phyloP scores from a whole-genome alignment of 176 grass and related monocot species.

The Luzula sylvatica region DNA sequence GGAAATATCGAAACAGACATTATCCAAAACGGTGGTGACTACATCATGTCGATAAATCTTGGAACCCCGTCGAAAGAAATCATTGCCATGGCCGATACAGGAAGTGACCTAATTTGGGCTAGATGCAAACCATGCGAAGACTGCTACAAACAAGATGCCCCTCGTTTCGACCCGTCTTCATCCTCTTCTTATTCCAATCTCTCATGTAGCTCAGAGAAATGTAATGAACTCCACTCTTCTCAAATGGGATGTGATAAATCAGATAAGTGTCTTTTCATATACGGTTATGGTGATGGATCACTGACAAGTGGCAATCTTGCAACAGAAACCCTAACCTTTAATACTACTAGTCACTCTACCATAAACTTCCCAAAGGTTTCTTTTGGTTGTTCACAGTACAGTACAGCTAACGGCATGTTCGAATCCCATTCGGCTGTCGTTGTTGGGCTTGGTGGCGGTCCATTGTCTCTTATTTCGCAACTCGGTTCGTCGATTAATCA shows the following conservation, averaged over 20 bases:
- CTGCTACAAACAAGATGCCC: neutral
- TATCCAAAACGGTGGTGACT: conserved; percentile 25
- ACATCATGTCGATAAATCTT: conserved; percentile 29
- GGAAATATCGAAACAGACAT: conserved; percentile 21
- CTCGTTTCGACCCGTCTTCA: conserved; percentile 11
- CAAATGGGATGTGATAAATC: conserved; percentile 21
- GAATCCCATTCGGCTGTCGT: conserved; percentile 20
- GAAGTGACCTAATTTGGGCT: conserved; percentile 55
- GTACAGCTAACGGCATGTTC: conserved; percentile 16
- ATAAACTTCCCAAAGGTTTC: neutral
- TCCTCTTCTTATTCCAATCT: conserved; percentile 33
- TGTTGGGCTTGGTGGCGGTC: conserved; percentile 35
- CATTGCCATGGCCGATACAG: conserved; percentile 44
- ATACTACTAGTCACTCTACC: neutral
- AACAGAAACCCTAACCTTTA: conserved; percentile 53
- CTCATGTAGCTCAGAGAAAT: conserved; percentile 21
- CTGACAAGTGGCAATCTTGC: conserved; percentile 30
- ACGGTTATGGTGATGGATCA: conserved; percentile 42
- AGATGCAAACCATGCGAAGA: conserved; percentile 7
- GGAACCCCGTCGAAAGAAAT: conserved; percentile 31
- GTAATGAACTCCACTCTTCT: neutral
- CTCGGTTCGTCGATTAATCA: conserved; percentile 17
- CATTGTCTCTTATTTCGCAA: conserved; percentile 42
- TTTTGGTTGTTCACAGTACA: conserved; percentile 42
- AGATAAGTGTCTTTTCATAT: conserved; percentile 30